Evolutionary conservation across 768 basidiomycete genomes (phyloP).

Genomic region (Amanita fuliginea): DNA sequence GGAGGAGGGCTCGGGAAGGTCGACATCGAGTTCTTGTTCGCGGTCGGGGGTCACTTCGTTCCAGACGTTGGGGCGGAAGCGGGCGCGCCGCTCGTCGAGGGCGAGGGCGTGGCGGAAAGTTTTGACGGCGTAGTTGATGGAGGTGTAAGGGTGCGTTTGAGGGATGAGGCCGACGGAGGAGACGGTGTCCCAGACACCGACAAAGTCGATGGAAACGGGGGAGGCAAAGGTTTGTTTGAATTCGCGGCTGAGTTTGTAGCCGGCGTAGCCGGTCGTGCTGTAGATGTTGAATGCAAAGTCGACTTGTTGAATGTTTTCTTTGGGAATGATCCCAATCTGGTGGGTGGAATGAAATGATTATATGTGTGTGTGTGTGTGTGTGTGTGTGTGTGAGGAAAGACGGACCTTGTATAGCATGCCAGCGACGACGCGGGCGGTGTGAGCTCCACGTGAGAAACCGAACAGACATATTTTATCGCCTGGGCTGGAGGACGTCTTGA

Average conservation of each 20-base stretch:
- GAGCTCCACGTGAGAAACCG: neutral
- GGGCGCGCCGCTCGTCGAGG: slow-evolving; percentile 42
- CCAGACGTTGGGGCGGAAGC: slow-evolving; percentile 37
- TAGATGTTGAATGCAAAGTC: slow-evolving; percentile 9
- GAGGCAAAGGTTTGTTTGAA: slow-evolving; percentile 36
- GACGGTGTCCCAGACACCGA: slow-evolving; percentile 51
- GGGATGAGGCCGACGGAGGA: slow-evolving; percentile 38
- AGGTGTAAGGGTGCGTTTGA: slow-evolving; percentile 33
- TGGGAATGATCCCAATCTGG: slow-evolving; percentile 13
- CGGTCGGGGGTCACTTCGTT: slow-evolving; percentile 8
- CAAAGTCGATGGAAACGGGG: slow-evolving; percentile 33
- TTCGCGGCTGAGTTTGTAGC: slow-evolving; percentile 13
- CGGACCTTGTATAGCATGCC: slow-evolving; percentile 12
- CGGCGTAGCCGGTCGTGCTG: slow-evolving; percentile 7
- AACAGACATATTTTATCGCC: neutral
- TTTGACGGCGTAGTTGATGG: slow-evolving; percentile 31
- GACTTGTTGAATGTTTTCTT: slow-evolving; percentile 8
- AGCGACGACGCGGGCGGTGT: slow-evolving; percentile 10
- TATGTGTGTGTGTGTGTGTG: no score
- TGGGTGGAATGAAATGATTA: no score
- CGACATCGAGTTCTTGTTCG: slow-evolving; percentile 19
- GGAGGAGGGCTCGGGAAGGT: neutral
- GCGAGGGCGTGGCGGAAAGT: slow-evolving; percentile 44
- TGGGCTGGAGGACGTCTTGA: neutral
- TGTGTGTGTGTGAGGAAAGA: no score